Conservation (phyloP, 2,329 filamentous ascomycete genomes). For the Colletotrichum siamense region DNA sequence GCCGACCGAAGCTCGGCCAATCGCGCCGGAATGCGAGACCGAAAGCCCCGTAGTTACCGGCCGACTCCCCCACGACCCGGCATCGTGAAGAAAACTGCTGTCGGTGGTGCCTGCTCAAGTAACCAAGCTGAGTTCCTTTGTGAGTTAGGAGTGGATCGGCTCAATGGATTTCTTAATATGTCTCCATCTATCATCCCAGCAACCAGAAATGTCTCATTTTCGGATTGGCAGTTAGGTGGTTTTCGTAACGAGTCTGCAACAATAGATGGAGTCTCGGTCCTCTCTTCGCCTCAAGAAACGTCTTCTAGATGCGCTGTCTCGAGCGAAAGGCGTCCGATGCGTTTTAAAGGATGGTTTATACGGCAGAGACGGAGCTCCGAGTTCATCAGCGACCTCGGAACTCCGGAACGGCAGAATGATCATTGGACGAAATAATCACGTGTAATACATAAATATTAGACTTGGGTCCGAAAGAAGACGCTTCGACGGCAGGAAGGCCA, state of each 20-base stretch:
- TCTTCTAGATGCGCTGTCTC: fast-evolving
- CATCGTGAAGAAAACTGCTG: neutral
- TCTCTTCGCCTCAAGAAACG: neutral
- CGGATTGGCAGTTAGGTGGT: neutral
- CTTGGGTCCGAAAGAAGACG: neutral
- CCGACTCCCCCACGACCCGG: neutral
- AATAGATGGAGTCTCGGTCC: neutral
- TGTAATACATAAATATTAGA: neutral
- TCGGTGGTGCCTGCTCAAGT: neutral
- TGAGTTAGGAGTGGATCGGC: neutral
- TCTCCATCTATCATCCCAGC: neutral
- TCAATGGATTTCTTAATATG: fast-evolving
- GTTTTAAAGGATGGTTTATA: neutral
- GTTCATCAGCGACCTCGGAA: neutral
- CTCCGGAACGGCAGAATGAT: neutral
- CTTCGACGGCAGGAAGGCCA: neutral
- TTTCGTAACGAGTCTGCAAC: neutral
- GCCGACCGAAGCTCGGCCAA: neutral
- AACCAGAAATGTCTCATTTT: neutral
- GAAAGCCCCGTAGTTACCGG: neutral
- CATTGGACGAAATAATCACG: neutral
- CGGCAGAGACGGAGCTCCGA: neutral
- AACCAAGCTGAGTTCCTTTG: neutral
- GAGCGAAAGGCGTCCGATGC: neutral
- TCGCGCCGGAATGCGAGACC: neutral